Evolutionary conservation across 768 basidiomycete species (phyloP).

Genomic region (Lanmaoa rubissima): DNA sequence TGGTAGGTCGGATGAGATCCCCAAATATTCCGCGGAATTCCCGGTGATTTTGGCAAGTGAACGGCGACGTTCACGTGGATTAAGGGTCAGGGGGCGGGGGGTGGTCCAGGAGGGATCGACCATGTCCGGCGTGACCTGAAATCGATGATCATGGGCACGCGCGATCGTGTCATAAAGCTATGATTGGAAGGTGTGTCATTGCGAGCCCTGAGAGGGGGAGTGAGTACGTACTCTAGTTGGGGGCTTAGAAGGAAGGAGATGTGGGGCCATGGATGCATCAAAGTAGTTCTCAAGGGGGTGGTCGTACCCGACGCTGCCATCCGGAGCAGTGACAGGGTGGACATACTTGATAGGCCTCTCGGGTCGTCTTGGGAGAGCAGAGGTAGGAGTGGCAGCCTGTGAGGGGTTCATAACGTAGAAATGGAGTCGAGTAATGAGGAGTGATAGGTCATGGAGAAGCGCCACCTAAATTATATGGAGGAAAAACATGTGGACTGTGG

Average conservation of each 20-base stretch:
- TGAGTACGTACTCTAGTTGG: conserved; percentile 17
- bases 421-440: conserved; percentile 6
- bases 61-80: conserved; percentile 17
- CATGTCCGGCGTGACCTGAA: conserved; percentile 6
- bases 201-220: background rate
- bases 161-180: conserved; percentile 34
- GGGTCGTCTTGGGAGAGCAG: conserved; percentile 14
- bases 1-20: conserved; percentile 20
- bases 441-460: background rate
- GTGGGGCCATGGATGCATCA: conserved; percentile 19
- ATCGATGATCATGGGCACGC: conserved; percentile 25
- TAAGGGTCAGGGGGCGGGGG: conserved; percentile 9
- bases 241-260: conserved; percentile 12
- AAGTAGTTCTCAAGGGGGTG: conserved; percentile 26
- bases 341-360: conserved; percentile 15
- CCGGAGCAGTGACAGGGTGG: background rate
- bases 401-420: conserved; percentile 10
- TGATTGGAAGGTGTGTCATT: background rate
- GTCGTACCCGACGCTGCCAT: conserved; percentile 23
- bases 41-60: conserved; percentile 9
- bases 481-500: conserved; percentile 21
- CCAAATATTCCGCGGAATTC: conserved; percentile 25
- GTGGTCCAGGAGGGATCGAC: conserved; percentile 13
- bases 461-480: conserved; percentile 15
- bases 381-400: conserved; percentile 3